Percentiles rank a stretch among this genome's conserved stretches.
These are phyloP conservation scores for Yarrowia divulgata DNA, from an alignment of 805 yeast species.

Conservation along the genomic window DNA sequence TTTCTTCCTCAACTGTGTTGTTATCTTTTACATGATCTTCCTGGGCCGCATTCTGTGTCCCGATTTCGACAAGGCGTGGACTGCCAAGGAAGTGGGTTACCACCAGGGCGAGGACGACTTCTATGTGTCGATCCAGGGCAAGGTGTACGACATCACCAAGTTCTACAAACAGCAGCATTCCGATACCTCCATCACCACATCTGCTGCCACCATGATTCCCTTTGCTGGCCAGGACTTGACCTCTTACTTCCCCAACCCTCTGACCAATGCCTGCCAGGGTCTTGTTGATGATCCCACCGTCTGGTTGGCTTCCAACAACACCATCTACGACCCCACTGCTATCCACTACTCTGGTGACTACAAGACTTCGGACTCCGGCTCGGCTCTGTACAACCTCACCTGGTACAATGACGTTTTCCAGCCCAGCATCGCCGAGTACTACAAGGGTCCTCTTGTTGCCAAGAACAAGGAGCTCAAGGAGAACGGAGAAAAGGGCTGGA, in stretches of 20 bases:
- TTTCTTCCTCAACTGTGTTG: conserved; percentile 51
- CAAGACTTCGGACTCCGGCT: conserved; percentile 45
- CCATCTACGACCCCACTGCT: conserved; percentile 47
- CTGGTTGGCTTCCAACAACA: conserved; percentile 48
- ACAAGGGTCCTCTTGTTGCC: conserved; percentile 52
- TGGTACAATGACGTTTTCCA: conserved; percentile 52
- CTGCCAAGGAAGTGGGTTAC: conserved; percentile 49
- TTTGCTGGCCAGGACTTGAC: conserved; percentile 54
- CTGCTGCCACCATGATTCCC: conserved; percentile 49
- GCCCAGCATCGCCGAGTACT: conserved; percentile 51
- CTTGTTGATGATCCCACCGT: conserved; percentile 50
- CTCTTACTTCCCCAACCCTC: conserved; percentile 54
- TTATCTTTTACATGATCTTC: conserved; percentile 50
- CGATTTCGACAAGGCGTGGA: conserved; percentile 51
- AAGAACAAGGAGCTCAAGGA: conserved; percentile 48
- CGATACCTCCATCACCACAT: conserved; percentile 51
- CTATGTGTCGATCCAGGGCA: conserved; percentile 52
- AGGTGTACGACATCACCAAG: conserved; percentile 52
- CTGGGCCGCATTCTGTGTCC: conserved; percentile 54
- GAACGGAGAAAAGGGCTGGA: conserved; percentile 43
- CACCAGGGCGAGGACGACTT: conserved; percentile 48
- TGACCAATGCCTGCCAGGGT: conserved; percentile 52
- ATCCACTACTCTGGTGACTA: conserved; percentile 50
- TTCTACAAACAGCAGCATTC: conserved; percentile 54
- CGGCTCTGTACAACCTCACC: conserved; percentile 50